Evolutionary conservation across 768 basidiomycete genomes (phyloP).

Genomic region (Leccinum rimulosum): DNA sequence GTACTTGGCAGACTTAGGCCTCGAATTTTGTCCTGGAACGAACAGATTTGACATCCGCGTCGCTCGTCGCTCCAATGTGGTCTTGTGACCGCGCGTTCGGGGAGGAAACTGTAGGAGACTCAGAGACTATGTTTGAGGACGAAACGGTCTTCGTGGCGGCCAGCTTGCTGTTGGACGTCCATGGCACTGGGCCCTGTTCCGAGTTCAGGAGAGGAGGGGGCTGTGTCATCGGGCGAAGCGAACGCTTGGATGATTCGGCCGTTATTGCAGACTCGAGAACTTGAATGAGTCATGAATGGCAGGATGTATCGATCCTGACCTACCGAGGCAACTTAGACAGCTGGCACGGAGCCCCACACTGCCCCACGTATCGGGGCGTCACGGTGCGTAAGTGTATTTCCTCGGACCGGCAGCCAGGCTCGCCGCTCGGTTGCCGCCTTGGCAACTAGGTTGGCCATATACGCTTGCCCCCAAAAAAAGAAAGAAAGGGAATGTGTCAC

Average conservation of each 20-base stretch:
- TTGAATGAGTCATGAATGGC: too few species aligned
- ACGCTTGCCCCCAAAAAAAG: too few species aligned
- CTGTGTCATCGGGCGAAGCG: conserved; percentile 27
- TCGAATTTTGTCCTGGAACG: conserved; percentile 23
- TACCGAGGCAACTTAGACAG: too few species aligned
- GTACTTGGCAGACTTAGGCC: conserved; percentile 17
- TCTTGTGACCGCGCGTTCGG: conserved; percentile 22
- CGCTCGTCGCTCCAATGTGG: conserved; percentile 9
- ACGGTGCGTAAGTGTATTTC: too few species aligned
- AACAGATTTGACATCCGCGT: conserved; percentile 27
- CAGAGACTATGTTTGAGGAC: conserved; percentile 11
- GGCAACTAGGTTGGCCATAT: too few species aligned
- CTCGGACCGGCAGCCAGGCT: too few species aligned
- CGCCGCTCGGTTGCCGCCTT: too few species aligned
- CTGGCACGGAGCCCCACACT: too few species aligned
- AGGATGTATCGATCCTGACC: too few species aligned
- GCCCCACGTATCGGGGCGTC: too few species aligned
- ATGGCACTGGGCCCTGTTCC: conserved; percentile 11
- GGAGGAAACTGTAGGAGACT: neutral
- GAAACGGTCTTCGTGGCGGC: conserved; percentile 22
- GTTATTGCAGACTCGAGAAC: too few species aligned
- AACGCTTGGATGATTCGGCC: conserved; percentile 21
- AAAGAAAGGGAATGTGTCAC: too few species aligned
- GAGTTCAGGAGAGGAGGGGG: conserved; percentile 28
- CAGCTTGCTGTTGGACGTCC: conserved; percentile 15